These are phyloP conservation scores for Raddia distichophylla DNA, from an alignment of 176 grass and related monocot species.

Conservation along the genomic window DNA sequence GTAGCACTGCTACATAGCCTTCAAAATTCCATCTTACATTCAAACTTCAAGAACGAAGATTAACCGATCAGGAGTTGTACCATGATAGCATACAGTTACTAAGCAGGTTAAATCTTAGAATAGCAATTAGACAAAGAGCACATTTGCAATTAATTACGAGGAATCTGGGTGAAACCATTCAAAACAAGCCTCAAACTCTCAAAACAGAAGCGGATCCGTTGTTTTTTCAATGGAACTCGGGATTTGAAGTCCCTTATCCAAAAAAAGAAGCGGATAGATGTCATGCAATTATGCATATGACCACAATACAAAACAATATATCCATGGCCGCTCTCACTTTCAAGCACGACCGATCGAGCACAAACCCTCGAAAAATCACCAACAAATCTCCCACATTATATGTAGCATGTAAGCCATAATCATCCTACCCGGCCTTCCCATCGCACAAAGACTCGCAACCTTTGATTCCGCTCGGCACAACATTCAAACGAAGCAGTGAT, in stretches of 20 bases:
- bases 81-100: not conserved
- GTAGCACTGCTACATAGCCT: not conserved
- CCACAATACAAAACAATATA: not conserved
- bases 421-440: not conserved
- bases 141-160: not conserved
- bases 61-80: not conserved
- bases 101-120: not conserved
- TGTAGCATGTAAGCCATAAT: not conserved
- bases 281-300: not conserved
- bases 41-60: not conserved
- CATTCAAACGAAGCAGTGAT: not conserved
- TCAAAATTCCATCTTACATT: not conserved
- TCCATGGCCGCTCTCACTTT: not conserved
- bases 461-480: not conserved
- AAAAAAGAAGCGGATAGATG: not conserved
- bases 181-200: not conserved
- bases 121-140: not conserved
- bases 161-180: not conserved
- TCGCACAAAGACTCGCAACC: not conserved
- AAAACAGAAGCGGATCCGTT: too few relatives aligned
- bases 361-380: not conserved
- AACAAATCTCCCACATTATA: not conserved
- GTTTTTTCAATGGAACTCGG: too few relatives aligned
- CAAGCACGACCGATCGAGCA: not conserved
- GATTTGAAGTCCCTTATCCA: not conserved